These are phyloP conservation scores for Aschersonia sp. DNA, from an alignment of 2,329 filamentous ascomycete genomes.

Conservation along the genomic window DNA sequence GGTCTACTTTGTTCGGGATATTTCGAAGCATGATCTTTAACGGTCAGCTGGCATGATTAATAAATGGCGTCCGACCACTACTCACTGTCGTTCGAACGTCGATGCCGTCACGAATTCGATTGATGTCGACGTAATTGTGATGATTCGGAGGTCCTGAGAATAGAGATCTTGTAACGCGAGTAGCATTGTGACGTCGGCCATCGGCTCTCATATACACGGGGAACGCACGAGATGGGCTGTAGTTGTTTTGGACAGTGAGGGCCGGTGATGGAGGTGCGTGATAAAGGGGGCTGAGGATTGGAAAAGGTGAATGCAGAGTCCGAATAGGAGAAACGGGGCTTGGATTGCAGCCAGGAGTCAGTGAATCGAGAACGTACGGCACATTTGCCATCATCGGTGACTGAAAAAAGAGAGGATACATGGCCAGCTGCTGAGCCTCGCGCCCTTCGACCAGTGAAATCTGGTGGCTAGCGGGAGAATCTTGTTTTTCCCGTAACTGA, in stretches of 20 bases:
- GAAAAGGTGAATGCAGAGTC: slow-evolving; percentile 16
- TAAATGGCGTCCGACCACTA: slow-evolving; percentile 3
- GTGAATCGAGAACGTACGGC: slow-evolving; percentile 15
- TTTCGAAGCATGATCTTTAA: slow-evolving; percentile 81
- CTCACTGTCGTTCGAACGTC: slow-evolving; percentile 64
- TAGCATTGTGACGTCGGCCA: slow-evolving; percentile 33
- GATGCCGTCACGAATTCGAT: slow-evolving; percentile 46
- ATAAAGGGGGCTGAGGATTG: slow-evolving; percentile 14
- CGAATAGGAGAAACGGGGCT: slow-evolving; percentile 11
- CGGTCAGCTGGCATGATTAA: slow-evolving; percentile 3
- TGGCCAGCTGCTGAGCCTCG: slow-evolving; percentile 11
- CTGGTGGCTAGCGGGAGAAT: slow-evolving; percentile 3
- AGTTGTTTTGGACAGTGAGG: slow-evolving; percentile 20
- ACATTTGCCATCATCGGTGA: slow-evolving; percentile 13
- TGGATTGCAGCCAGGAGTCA: slow-evolving; percentile 6
- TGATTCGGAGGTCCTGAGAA: slow-evolving; percentile 33
- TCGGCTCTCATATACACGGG: slow-evolving; percentile 20
- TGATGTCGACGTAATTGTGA: slow-evolving; percentile 48
- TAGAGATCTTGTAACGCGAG: slow-evolving; percentile 28
- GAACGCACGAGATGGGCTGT: slow-evolving; percentile 23
- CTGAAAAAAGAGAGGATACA: slow-evolving; percentile 20
- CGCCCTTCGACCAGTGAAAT: slow-evolving; percentile 6
- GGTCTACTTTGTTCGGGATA: slow-evolving; percentile 80
- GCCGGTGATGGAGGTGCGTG: slow-evolving; percentile 19
- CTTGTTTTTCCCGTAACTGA: slow-evolving; percentile 4